Evolutionary conservation across 2,329 filamentous ascomycete genomes (phyloP).

Genomic region (Fusarium pseudocircinatum): DNA sequence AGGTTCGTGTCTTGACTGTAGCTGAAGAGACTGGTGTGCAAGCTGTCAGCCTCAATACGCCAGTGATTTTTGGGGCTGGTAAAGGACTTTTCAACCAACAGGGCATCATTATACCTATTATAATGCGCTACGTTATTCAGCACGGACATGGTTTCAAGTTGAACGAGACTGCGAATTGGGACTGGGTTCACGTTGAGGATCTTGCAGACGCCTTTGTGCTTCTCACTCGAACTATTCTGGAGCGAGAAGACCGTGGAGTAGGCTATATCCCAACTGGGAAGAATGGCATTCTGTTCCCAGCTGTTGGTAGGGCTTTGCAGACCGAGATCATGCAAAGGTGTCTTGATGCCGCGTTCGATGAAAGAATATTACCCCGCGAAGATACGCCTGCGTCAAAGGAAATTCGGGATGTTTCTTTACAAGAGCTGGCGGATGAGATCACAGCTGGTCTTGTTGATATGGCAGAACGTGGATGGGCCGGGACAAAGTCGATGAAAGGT

Average conservation of each 20-base stretch:
- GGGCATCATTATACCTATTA: neutral
- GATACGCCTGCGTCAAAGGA: neutral
- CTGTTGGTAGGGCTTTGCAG: neutral
- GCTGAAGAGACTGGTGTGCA: neutral
- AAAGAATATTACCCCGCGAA: neutral
- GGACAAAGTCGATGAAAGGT: conserved; percentile 11
- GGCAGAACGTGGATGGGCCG: conserved; percentile 12
- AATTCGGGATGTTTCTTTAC: neutral
- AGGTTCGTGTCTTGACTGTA: neutral
- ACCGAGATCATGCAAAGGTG: neutral
- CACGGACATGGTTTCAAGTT: neutral
- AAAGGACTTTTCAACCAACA: neutral
- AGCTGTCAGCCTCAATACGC: neutral
- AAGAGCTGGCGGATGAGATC: conserved; percentile 9
- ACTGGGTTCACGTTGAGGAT: neutral
- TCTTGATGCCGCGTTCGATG: neutral
- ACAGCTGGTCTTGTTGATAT: conserved; percentile 9
- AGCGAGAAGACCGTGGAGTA: neutral
- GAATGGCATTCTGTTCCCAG: neutral
- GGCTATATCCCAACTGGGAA: neutral
- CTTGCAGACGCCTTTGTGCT: neutral
- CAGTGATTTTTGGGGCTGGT: neutral
- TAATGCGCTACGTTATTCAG: neutral
- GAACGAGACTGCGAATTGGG: neutral
- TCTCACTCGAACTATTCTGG: neutral